Evolutionary conservation across 768 basidiomycete genomes (phyloP).

Genomic region (Rubroboletus satanas): DNA sequence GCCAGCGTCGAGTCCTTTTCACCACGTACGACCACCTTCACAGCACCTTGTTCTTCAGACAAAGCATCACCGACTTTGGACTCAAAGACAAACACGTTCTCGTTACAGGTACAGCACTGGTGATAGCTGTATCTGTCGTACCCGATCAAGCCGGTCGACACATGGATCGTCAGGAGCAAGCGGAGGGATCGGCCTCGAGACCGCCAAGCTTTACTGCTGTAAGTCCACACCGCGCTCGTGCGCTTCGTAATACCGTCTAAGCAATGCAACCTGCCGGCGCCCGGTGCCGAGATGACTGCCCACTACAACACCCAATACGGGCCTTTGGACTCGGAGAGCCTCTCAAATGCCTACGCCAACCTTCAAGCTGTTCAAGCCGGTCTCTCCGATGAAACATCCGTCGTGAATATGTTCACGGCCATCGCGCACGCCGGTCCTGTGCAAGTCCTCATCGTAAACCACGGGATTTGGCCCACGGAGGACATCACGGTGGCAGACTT

Average conservation of each 20-base stretch:
- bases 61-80: slow-evolving; percentile 51
- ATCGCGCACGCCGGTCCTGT: slow-evolving; percentile 43
- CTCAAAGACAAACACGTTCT: slow-evolving; percentile 61
- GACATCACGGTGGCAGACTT: slow-evolving; percentile 52
- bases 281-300: slow-evolving; percentile 67
- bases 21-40: not conserved
- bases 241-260: not conserved
- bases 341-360: slow-evolving; percentile 36
- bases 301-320: slow-evolving; percentile 58
- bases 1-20: not conserved
- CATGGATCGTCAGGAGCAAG: slow-evolving; percentile 51
- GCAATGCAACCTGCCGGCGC: slow-evolving; percentile 38
- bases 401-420: slow-evolving; percentile 45
- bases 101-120: slow-evolving; percentile 48
- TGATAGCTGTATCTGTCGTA: not conserved
- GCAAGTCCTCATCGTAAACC: slow-evolving; percentile 59
- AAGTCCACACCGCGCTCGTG: slow-evolving; percentile 8
- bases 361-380: slow-evolving; percentile 49
- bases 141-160: not conserved
- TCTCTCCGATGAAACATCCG: slow-evolving; percentile 54
- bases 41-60: not conserved
- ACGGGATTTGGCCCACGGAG: slow-evolving; percentile 48
- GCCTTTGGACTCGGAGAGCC: slow-evolving; percentile 34
- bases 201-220: slow-evolving; percentile 55
- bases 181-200: slow-evolving; percentile 71